Base-by-base conservation (phyloP, 2,329 filamentous ascomycete species). In the Sarocladium oryzae region DNA sequence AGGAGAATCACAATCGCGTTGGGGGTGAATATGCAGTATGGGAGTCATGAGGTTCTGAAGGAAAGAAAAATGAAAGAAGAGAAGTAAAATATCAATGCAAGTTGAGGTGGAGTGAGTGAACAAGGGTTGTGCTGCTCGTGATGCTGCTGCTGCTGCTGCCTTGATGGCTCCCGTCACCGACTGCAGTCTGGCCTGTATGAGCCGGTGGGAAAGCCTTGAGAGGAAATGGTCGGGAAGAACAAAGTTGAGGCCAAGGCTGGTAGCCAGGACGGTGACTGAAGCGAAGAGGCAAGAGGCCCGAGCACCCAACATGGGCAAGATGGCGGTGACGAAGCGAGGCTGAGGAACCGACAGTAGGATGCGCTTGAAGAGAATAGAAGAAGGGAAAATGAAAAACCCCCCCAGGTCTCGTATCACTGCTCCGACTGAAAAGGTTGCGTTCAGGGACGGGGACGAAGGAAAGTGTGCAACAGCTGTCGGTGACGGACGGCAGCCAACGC, bases 1-100 rank as follows among this genome's bases (percentile, higher is more conserved):
- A 68, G 66, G 63, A 57, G 58, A 52, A 61, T 55, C 56, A 4
- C 21, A 16, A 10, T 23, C 24, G 18, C 28, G 26, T 16, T n/a
- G 38, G 37, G 20, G 18, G 15, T 10, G 26, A 30, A n/a, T 51
- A 20, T 30, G 24, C 18, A 15, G 24, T 43, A 18, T 7, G 18
- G 16, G 20, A 49, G 13, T 49, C 46, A 49, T 49, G 46, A 15
- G 28, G 28, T 3, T 32, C 13, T 11, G 8, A 21, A 21, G 18
- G 13, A 20, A 28, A 20, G 23, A n/a, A 23, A 21, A 5, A 16
- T 20, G 3, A 24, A 32, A 6, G 35, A 28, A 20, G 5, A 50
- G 32, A 24, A 26, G 36, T 38, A 28, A 28, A 20, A n/a, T n/a
- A n/a, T n/a, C n/a, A n/a, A n/a, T n/a, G n/a, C n/a, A n/a, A n/a